A percentile compares a stretch with the other conserved stretches of the same genome.
phyloP scores from a whole-genome alignment of 305 asterid genomes.

The Euphrasia arctica region DNA sequence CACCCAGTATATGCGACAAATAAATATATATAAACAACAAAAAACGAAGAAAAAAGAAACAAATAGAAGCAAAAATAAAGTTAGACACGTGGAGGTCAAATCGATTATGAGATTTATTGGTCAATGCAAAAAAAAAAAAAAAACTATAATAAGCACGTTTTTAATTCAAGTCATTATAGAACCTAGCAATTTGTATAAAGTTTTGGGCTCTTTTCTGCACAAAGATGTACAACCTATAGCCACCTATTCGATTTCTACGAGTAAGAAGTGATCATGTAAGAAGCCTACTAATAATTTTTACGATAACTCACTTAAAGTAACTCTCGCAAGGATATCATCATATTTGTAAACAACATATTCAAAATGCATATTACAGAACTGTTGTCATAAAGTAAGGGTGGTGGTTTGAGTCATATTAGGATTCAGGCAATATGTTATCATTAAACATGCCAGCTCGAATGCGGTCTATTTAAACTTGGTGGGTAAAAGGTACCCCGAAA shows the following conservation, averaged over 20 bases:
- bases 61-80: too few relatives aligned
- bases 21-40: neutral
- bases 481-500: too few relatives aligned
- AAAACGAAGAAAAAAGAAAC: too few relatives aligned
- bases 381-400: neutral
- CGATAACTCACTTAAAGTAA: conserved; percentile 1
- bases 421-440: too few relatives aligned
- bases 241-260: neutral
- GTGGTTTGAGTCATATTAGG: too few relatives aligned
- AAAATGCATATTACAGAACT: conserved; percentile 18
- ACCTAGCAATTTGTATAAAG: neutral
- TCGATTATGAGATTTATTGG: too few relatives aligned
- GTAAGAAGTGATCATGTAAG: neutral
- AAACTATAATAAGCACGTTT: conserved; percentile 1
- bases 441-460: too few relatives aligned
- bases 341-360: conserved; percentile 5
- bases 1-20: neutral
- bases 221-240: neutral
- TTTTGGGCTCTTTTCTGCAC: neutral
- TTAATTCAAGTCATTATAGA: neutral
- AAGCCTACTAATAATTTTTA: neutral
- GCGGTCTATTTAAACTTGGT: too few relatives aligned
- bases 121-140: neutral
- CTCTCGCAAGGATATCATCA: neutral
- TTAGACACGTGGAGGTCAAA: too few relatives aligned